These are phyloP conservation scores for Brasenia schreberi DNA, from an alignment of 164 flowering plant genomes.

Conservation along the genomic window DNA sequence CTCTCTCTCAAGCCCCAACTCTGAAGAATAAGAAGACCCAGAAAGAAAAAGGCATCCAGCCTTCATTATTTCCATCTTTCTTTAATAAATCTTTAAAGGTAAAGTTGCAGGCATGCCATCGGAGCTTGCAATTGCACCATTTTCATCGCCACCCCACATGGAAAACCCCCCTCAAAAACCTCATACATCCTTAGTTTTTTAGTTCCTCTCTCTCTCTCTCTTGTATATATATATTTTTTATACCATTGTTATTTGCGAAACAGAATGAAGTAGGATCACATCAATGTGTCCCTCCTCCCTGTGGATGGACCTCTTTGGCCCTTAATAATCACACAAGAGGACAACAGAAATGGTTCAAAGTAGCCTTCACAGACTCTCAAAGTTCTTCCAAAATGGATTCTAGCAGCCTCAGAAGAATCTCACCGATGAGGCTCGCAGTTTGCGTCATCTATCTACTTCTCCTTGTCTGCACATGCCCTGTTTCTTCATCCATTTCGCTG, in stretches of 20 bases:
- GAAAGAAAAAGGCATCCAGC: neutral
- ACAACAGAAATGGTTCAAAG: slow-evolving; percentile 38
- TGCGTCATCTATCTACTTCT: slow-evolving; percentile 29
- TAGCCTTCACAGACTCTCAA: slow-evolving; percentile 19
- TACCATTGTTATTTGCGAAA: slow-evolving; percentile 1
- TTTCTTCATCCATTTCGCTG: slow-evolving; percentile 1
- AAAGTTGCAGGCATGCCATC: slow-evolving; percentile 68
- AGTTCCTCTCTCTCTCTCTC: slow-evolving; percentile 1
- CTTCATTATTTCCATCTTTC: neutral
- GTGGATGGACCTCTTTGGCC: slow-evolving; percentile 28
- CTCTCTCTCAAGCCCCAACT: slow-evolving; percentile 3
- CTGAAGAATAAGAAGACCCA: neutral
- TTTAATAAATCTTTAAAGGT: slow-evolving; percentile 21
- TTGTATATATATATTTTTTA: neutral
- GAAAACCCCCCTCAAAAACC: neutral
- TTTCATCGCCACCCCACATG: slow-evolving; percentile 15
- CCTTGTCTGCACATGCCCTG: slow-evolving; percentile 26
- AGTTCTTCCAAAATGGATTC: slow-evolving; percentile 31
- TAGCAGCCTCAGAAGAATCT: slow-evolving; percentile 24
- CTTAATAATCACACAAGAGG: slow-evolving; percentile 31
- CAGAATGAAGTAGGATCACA: neutral
- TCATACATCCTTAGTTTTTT: neutral
- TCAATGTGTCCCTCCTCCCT: slow-evolving; percentile 15
- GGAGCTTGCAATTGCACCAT: slow-evolving; percentile 55
- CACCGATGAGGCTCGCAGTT: slow-evolving; percentile 28